Evolutionary conservation across 2,329 filamentous ascomycete genomes (phyloP), one percentile per base, ranked within the genome.

Genomic region (Penicillium sp.): DNA sequence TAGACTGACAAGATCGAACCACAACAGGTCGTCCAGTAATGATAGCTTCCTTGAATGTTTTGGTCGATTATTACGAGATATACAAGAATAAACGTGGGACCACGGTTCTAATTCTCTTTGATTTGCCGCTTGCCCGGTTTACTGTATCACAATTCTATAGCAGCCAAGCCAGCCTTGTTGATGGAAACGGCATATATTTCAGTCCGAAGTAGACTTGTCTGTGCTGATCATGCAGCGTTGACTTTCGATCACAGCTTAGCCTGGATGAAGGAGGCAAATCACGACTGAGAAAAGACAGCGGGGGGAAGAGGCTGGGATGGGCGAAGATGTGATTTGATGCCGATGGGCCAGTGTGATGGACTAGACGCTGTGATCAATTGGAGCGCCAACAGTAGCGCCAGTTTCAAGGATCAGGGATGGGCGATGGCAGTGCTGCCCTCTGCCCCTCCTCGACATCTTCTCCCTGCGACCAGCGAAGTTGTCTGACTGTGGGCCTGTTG

Each of bases 21-120:
- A 47, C 64, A 60, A 69, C 67, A 74, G 72, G 71, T 74, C 67
- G 70, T 74, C 64, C 72, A 74, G 66, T 74, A 71, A 71, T 71
- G 65, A 68, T 67, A 63, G 66, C 53, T 63, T 62, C 44, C 62
- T 52, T 60, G 53, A 57, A 41, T 41, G 35, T 67, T 66, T 64
- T 67, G 65, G 64, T 65, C 65, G 59, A 64, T 60, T 63, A 65
- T 65, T 26, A 63, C 61, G 63, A 62, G 61, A 61, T 60, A 67
- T 63, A 68, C 65, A 69, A 67, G 64, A 67, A 67, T 67, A 66
- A 64, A 71, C 64, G 60, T 56, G 57, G 61, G 57, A 35, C 62
- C 44, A 15, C 54, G 58, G 17, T 49, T 58, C 49, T 61, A 61
- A 35, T 60, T 57, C 51, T 45, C 30, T 41, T 47, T 56, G 29